Percentiles rank a stretch among this genome's conserved stretches.
Evolutionary conservation across 495 filamentous ascomycete genomes (phyloP).

Genomic region (Penicillium riverlandense): DNA sequence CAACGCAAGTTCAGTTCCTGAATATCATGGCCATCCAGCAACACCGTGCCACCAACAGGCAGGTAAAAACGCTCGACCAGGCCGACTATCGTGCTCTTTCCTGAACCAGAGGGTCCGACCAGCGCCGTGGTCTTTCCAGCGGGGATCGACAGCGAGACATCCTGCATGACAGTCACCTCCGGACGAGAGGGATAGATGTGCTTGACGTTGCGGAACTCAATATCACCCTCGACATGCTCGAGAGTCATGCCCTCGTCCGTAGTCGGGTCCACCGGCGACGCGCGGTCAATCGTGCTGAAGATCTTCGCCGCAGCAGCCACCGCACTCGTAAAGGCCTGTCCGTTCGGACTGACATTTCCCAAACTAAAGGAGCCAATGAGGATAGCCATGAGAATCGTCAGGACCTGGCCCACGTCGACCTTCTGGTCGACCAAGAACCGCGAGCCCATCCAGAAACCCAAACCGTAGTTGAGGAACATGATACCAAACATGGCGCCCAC

Average conservation of each 20-base stretch:
- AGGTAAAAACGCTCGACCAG: conserved; percentile 91
- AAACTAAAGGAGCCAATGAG: conserved; percentile 89
- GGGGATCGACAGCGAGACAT: conserved; percentile 68
- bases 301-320: conserved; percentile 85
- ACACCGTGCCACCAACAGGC: conserved; percentile 70
- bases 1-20: conserved; percentile 77
- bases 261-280: conserved; percentile 79
- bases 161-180: conserved; percentile 79
- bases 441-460: conserved; percentile 95
- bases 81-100: conserved; percentile 90
- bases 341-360: conserved; percentile 81
- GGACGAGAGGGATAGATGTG: conserved; percentile 92
- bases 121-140: conserved; percentile 85
- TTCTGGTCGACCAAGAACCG: conserved; percentile 63
- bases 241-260: conserved; percentile 62
- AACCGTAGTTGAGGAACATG: conserved; percentile 81
- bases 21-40: conserved; percentile 80
- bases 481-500: conserved; percentile 74
- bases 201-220: conserved; percentile 78
- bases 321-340: conserved; percentile 74
- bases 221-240: conserved; percentile 63
- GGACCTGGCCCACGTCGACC: conserved; percentile 42
- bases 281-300: conserved; percentile 82
- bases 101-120: conserved; percentile 79
- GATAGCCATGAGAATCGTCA: conserved; percentile 83